Evolutionary conservation across 2,329 filamentous ascomycete genomes (phyloP).

Genomic region (Sclerotinia sclerotiorum): DNA sequence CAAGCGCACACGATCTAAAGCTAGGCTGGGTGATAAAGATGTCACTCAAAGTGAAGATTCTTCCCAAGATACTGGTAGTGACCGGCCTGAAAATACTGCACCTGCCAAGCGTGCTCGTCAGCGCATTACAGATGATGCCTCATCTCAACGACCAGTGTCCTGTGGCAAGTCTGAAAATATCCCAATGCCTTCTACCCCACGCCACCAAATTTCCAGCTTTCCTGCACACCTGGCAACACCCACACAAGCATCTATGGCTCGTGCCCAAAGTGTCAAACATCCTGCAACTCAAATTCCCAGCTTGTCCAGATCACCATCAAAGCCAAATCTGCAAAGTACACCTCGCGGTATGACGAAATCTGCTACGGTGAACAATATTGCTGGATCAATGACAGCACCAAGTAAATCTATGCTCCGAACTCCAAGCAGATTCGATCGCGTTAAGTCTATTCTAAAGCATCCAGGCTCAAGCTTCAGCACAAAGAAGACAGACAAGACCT

Average conservation of each 20-base stretch:
- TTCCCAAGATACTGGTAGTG: slow-evolving; percentile 21
- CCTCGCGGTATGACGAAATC: slow-evolving; percentile 54
- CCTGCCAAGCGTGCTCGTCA: slow-evolving; percentile 72
- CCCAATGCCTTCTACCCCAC: slow-evolving; percentile 44
- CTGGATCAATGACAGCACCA: slow-evolving; percentile 38
- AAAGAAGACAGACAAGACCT: slow-evolving; percentile 32
- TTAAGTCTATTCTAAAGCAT: slow-evolving; percentile 58
- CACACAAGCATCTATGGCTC: slow-evolving; percentile 71
- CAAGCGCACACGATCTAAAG: slow-evolving; percentile 58
- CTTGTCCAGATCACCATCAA: slow-evolving; percentile 57
- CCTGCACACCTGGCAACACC: slow-evolving; percentile 68
- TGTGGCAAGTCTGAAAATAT: slow-evolving; percentile 46
- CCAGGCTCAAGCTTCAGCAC: slow-evolving; percentile 26
- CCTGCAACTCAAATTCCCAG: slow-evolving; percentile 48
- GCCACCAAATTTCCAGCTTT: slow-evolving; percentile 47
- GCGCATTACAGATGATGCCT: slow-evolving; percentile 65
- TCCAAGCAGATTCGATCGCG: slow-evolving; percentile 45
- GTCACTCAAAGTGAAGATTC: slow-evolving; percentile 34
- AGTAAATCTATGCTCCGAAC: slow-evolving; percentile 31
- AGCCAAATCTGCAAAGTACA: slow-evolving; percentile 46
- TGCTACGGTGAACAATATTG: slow-evolving; percentile 51
- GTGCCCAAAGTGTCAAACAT: slow-evolving; percentile 55
- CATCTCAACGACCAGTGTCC: slow-evolving; percentile 61
- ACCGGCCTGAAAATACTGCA: slow-evolving; percentile 38
- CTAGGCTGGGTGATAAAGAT: slow-evolving; percentile 60